Evolutionary conservation across 352 stramenopile species (phyloP).

Genomic region (Pythium plurisporium): DNA sequence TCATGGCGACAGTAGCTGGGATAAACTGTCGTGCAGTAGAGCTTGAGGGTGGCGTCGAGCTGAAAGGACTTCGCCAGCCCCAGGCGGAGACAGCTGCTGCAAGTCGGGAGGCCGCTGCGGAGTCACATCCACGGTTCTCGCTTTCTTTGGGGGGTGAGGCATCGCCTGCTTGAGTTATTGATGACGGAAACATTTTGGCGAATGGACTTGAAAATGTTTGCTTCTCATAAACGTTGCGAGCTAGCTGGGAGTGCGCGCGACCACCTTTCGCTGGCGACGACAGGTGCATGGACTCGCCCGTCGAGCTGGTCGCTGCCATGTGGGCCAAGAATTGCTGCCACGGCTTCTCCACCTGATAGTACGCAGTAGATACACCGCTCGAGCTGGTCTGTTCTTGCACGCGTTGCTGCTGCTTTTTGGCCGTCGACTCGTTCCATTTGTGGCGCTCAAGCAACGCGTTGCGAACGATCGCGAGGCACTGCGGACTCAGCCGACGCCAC

Average conservation of each 20-base stretch:
- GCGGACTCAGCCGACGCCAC: slow-evolving; percentile 44
- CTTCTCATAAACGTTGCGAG: slow-evolving; percentile 46
- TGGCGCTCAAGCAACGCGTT: slow-evolving; percentile 52
- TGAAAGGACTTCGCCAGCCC: slow-evolving; percentile 5
- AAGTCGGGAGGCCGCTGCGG: neutral
- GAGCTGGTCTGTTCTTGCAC: slow-evolving; percentile 2
- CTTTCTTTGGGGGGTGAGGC: neutral
- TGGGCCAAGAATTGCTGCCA: slow-evolving; percentile 32
- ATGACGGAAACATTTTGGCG: slow-evolving; percentile 4
- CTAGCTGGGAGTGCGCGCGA: slow-evolving; percentile 35
- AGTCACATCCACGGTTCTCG: neutral
- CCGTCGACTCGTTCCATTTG: slow-evolving; percentile 43
- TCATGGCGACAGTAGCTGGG: neutral
- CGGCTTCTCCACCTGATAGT: slow-evolving; percentile 44
- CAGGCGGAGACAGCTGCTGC: neutral
- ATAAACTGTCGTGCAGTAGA: neutral
- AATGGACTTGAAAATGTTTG: slow-evolving; percentile 24
- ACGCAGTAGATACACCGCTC: neutral
- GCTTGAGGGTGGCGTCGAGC: neutral
- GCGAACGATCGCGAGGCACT: slow-evolving; percentile 41
- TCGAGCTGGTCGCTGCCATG: neutral
- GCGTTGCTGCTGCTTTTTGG: slow-evolving; percentile 28
- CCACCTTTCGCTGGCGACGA: neutral
- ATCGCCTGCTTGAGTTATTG: neutral
- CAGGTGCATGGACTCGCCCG: neutral